Percentiles rank a stretch among this genome's conserved stretches.
phyloP scores from a whole-genome alignment of 306 rosid species.

The Psophocarpus tetragonolobus region DNA sequence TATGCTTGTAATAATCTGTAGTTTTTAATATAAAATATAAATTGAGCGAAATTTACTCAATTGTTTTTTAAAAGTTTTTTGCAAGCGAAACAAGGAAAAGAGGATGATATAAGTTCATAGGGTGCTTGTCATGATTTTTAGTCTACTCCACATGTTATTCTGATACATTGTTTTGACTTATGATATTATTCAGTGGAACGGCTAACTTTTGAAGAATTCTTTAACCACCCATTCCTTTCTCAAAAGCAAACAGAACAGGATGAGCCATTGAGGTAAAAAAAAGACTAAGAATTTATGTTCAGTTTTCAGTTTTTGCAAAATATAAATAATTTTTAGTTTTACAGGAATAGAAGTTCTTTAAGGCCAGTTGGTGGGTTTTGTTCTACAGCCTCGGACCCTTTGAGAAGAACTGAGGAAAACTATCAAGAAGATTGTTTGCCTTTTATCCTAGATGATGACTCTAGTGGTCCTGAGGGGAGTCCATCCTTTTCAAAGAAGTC shows the following conservation, averaged over 20 bases:
- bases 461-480: conserved; percentile 82
- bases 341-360: conserved; percentile 60
- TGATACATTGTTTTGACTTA: conserved; percentile 20
- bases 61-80: background rate
- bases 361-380: conserved; percentile 58
- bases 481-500: conserved; percentile 61
- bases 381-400: conserved; percentile 49
- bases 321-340: conserved; percentile 33
- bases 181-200: conserved; percentile 74
- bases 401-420: conserved; percentile 59
- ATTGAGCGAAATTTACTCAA: conserved; percentile 5
- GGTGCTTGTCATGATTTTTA: conserved; percentile 22
- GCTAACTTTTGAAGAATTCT: conserved; percentile 90
- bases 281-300: conserved; percentile 29
- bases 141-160: background rate
- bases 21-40: conserved; percentile 4
- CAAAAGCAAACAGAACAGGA: conserved; percentile 55
- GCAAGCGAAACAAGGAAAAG: conserved; percentile 3
- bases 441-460: conserved; percentile 81
- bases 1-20: background rate
- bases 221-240: conserved; percentile 76
- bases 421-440: conserved; percentile 89
- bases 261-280: conserved; percentile 64
- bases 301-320: conserved; percentile 29
- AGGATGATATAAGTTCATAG: background rate